phyloP scores from a whole-genome alignment of 108 stramenopile species.

The Nitzschia sp. region DNA sequence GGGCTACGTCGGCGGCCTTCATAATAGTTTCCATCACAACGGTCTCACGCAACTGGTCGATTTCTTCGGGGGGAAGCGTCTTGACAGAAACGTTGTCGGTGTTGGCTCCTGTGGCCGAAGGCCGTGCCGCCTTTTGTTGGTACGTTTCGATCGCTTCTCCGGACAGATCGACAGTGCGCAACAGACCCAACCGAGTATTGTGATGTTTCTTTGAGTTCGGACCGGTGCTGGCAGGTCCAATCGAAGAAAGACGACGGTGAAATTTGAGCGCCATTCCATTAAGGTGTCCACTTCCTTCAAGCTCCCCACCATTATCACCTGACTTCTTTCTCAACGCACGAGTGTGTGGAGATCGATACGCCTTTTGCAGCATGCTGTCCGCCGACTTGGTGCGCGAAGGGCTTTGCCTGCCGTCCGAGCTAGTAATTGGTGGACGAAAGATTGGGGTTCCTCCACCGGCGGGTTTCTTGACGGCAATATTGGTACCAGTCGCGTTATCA shows the following conservation, averaged over 20 bases:
- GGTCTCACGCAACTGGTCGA: constrained; percentile 66
- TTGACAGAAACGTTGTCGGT: not conserved
- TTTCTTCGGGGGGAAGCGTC: constrained; percentile 43
- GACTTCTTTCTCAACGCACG: not conserved
- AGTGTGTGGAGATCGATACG: no score
- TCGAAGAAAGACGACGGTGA: constrained; percentile 29
- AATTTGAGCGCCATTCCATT: constrained; percentile 33
- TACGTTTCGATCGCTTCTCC: constrained; percentile 70
- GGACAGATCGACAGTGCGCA: constrained; percentile 72
- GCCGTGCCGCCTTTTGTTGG: constrained; percentile 6
- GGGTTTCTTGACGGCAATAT: not conserved
- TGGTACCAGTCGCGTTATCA: not conserved
- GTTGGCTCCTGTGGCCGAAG: constrained; percentile 12
- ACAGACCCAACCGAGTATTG: constrained; percentile 58
- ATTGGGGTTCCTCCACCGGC: not conserved
- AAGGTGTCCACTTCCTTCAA: constrained; percentile 1
- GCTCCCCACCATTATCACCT: not conserved
- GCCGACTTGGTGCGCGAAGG: no score
- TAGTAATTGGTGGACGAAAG: not conserved
- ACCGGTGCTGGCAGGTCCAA: not conserved
- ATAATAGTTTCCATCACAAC: constrained; percentile 76
- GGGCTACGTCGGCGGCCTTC: constrained; percentile 70
- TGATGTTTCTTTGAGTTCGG: not conserved
- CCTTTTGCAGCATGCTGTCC: no score
- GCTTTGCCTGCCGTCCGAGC: not conserved